Evolutionary conservation across 1,284 basidiomycete genomes (phyloP), one percentile per base, ranked within the genome.

Genomic region (Afroboletus lepidellus): DNA sequence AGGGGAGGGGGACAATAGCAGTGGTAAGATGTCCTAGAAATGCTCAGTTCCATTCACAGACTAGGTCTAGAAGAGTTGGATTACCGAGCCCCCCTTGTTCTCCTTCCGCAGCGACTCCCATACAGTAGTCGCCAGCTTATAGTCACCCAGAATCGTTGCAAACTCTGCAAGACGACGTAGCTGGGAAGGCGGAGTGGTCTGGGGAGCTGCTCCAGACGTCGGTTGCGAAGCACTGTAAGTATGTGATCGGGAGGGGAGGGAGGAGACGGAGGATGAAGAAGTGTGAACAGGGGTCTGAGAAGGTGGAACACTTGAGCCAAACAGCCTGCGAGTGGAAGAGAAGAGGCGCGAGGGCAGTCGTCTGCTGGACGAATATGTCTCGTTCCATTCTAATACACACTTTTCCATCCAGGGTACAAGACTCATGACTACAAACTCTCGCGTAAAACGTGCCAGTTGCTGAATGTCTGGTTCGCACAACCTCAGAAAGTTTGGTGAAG

Each of bases 371-470:
- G 87, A 84, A 64, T 90, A 95, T 78, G 80, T 80, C 74, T 99
- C 96, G 67, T 97, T 97, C 90, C 94, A 97, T 54, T 97, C 92
- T 42, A 94, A 67, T 1, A 97, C 88, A 63, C 86, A 88, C 60
- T 90, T 90, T 73, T 99, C 96, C 92, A 99, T 94, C 87, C 91
- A 98, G 0, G 96, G 96, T 4, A 98, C 73, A 32, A 99, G 74
- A 61, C 90, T 94, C 82, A 94, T 93, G 5, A 89, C 86, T 2
- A 94, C 81, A 59, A 98, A 88, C 67, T 98, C 96, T 41, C 95
- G 82, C 7, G 94, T 81, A 60, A 98, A 94, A 39, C 84, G 81
- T 0, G 86, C 86, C 23, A 91, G 83, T 54, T 85, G 81, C 54
- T 89, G 82, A 11, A 94, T 89, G 69, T 98, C 95, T 42, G 79